A percentile compares a stretch with the other conserved stretches of the same genome.
These are phyloP conservation scores for Carex sylvatica DNA, from an alignment of 202 grass and related monocot species.

Conservation along the genomic window DNA sequence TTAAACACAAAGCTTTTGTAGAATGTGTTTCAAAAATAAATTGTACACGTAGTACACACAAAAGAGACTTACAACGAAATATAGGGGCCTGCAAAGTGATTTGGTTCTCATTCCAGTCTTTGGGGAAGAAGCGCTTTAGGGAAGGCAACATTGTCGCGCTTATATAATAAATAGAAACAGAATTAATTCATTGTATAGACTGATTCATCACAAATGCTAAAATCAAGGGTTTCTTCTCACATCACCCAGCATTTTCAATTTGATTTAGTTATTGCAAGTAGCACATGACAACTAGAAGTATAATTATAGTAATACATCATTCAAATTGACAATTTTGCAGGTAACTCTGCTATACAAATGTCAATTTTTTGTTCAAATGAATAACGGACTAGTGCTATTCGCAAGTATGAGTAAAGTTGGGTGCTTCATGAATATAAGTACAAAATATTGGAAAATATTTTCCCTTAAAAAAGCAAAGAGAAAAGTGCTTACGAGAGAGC, in stretches of 20 bases:
- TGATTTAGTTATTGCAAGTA: background rate
- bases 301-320: background rate
- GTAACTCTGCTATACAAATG: background rate
- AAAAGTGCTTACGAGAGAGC: slow-evolving; percentile 61
- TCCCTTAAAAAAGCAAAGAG: background rate
- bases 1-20: slow-evolving; percentile 12
- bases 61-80: slow-evolving; percentile 56
- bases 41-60: background rate
- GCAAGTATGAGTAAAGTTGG: background rate
- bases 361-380: background rate
- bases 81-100: slow-evolving; percentile 58
- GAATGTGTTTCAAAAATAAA: background rate
- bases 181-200: background rate
- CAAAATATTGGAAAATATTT: background rate
- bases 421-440: background rate
- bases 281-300: background rate
- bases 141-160: slow-evolving; percentile 84
- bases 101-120: slow-evolving; percentile 60
- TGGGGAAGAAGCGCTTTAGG: slow-evolving; percentile 66
- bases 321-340: background rate
- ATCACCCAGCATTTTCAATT: background rate
- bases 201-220: background rate
- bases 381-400: background rate
- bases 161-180: background rate
- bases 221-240: background rate